Evolutionary conservation across 805 yeast species (phyloP), one percentile per base, ranked within the genome.

Genomic region (Cephaloascus albidus): DNA sequence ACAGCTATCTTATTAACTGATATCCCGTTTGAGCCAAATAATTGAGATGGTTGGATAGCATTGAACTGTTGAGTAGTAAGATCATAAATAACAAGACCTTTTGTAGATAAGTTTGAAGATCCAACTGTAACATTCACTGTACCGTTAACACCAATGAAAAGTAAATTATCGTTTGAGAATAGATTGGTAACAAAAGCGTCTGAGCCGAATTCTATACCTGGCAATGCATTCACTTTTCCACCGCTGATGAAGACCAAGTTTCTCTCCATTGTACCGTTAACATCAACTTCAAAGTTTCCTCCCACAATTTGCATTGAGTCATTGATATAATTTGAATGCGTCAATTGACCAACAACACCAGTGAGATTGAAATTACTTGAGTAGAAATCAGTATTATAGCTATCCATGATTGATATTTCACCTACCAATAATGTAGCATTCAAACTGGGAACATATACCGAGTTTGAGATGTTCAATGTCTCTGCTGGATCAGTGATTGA

Each of bases 51-150:
- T 49, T 76, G 82, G 33, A 57, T 49, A 3, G 57, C 46, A 0
- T 76, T 51, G 20, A 77, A 51, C 2, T 71, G 56, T 14, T 58
- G 50, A 17, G 63, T 55, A 10, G 52, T 48, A 49, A 80, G 49
- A 48, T 78, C 70, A 55, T 76, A 84, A 16, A 75, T 59, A 5
- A 76, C 50, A 8, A 85, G 47, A 12, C 85, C 82, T 1, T 31
- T 14, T 8, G 33, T 31, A 6, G 18, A 6, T n/a, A 16, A 31
- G 6, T 8, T n/a, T 8, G 8, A 8, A 31, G 10, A 6, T 8
- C 28, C 28, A 4, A 67, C 54, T 4, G 49, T 40, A 6, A 49
- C 46, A 1, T 45, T 51, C 40, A 45, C 68, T 41, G 50, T 50
- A 36, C 70, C 75, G 38, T 70, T 60, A 27, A 66, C 53, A 6